Evolutionary conservation across 2,329 filamentous ascomycete genomes (phyloP).

Genomic region (Pyricularia sp.): DNA sequence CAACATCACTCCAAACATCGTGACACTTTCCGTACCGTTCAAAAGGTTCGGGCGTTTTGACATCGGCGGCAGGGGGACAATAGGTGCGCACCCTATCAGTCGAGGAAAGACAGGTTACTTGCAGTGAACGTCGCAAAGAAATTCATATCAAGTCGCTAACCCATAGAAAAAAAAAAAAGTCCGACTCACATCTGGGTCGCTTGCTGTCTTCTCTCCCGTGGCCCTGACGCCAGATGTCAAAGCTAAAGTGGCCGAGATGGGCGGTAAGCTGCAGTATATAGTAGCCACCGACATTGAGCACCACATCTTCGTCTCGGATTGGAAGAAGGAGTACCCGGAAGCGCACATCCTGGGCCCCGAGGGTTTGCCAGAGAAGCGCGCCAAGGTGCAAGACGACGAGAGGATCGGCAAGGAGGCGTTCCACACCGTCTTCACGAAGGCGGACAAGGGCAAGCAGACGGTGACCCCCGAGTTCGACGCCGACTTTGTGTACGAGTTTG

Average conservation of each 20-base stretch:
- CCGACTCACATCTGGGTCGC: slow-evolving; percentile 59
- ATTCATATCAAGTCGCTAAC: slow-evolving; percentile 11
- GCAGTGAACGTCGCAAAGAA: background rate
- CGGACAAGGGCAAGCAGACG: slow-evolving; percentile 33
- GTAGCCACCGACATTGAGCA: slow-evolving; percentile 83
- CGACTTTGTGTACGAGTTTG: slow-evolving; percentile 79
- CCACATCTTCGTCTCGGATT: slow-evolving; percentile 82
- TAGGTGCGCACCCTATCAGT: slow-evolving; percentile 39
- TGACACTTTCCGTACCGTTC: slow-evolving; percentile 75
- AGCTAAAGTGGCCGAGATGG: slow-evolving; percentile 48
- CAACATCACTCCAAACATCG: slow-evolving; percentile 64
- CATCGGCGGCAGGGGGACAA: slow-evolving; percentile 75
- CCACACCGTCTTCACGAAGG: slow-evolving; percentile 50
- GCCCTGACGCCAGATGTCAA: slow-evolving; percentile 61
- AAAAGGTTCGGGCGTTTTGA: slow-evolving; percentile 64
- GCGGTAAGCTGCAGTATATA: slow-evolving; percentile 67
- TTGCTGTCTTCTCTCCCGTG: slow-evolving; percentile 87
- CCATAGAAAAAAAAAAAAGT: slow-evolving; percentile 33
- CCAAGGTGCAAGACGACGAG: slow-evolving; percentile 39
- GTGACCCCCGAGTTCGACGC: slow-evolving; percentile 69
- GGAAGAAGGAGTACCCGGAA: slow-evolving; percentile 60
- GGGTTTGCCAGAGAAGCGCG: slow-evolving; percentile 72
- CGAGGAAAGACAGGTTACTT: background rate
- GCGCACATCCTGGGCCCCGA: slow-evolving; percentile 74
- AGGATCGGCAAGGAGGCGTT: slow-evolving; percentile 46